Conservation (phyloP, 176 grass and related monocot species). For the Triticum timopheevii region DNA sequence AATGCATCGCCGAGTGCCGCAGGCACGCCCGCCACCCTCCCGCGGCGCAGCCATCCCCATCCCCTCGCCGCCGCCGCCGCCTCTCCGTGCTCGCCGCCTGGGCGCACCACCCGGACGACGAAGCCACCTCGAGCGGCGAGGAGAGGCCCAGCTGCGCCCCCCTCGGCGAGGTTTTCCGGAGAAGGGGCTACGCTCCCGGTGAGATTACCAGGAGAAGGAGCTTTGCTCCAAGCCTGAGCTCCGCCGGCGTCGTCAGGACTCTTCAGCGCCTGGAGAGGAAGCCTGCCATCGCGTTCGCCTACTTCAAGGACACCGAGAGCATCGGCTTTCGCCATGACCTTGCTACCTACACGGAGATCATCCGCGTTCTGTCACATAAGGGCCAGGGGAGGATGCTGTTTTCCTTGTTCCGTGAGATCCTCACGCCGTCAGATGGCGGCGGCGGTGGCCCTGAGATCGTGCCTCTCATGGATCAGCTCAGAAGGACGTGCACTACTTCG, state of each 20-base stretch:
- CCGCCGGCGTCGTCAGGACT: constrained; percentile 38
- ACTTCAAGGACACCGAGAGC: constrained; percentile 54
- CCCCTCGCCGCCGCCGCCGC: background rate
- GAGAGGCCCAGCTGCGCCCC: constrained; percentile 31
- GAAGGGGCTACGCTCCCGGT: background rate
- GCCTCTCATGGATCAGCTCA: constrained; percentile 44
- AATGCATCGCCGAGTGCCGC: constrained; percentile 35
- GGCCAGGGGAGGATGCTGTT: constrained; percentile 39
- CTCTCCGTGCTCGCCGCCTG: constrained; percentile 23
- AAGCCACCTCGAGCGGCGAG: constrained; percentile 45
- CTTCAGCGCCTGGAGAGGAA: constrained; percentile 43
- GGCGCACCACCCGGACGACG: constrained; percentile 25
- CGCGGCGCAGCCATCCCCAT: background rate
- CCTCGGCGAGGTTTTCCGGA: background rate
- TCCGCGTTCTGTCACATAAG: constrained; percentile 41
- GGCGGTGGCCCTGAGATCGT: constrained; percentile 28
- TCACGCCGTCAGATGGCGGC: background rate
- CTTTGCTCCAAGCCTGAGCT: constrained; percentile 1
- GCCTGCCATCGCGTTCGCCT: constrained; percentile 52
- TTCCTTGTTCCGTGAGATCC: constrained; percentile 50
- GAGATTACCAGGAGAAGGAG: background rate
- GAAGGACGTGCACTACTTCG: background rate
- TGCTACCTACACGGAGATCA: constrained; percentile 53
- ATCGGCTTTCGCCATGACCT: constrained; percentile 62
- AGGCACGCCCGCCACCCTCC: constrained; percentile 9